Percentiles rank a stretch among this genome's conserved stretches.
Conservation (phyloP, 1,139 yeast species). For the Kodamaea fungicola region DNA sequence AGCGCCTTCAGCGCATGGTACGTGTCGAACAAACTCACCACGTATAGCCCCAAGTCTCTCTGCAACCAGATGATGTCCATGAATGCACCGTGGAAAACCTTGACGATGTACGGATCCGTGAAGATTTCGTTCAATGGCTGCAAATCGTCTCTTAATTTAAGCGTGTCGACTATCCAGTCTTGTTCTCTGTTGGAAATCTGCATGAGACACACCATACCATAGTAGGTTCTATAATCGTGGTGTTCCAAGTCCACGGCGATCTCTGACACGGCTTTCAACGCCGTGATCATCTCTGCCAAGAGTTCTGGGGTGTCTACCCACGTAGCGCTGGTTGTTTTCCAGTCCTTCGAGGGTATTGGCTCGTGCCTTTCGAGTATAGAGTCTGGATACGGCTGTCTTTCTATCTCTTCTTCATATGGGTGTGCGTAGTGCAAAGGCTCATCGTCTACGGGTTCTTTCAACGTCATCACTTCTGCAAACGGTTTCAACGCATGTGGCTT, state of each 20-base stretch:
- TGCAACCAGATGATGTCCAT: slow-evolving; percentile 98
- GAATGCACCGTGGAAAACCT: slow-evolving; percentile 93
- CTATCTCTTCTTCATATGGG: slow-evolving; percentile 81
- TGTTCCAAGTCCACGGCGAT: slow-evolving; percentile 97
- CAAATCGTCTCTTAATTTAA: slow-evolving; percentile 70
- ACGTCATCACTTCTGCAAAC: slow-evolving; percentile 46
- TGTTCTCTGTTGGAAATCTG: slow-evolving; percentile 81
- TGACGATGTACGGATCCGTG: slow-evolving; percentile 74
- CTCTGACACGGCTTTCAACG: slow-evolving; percentile 50
- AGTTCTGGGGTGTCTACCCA: slow-evolving; percentile 68
- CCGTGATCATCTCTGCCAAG: slow-evolving; percentile 52
- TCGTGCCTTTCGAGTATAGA: slow-evolving; percentile 43
- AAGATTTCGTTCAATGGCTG: slow-evolving; percentile 67
- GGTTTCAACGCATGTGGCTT: slow-evolving; percentile 72
- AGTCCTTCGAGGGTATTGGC: slow-evolving; percentile 57
- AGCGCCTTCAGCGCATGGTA: slow-evolving; percentile 81
- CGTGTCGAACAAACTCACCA: slow-evolving; percentile 90
- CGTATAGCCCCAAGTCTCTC: slow-evolving; percentile 86
- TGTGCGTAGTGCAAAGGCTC: slow-evolving; percentile 67
- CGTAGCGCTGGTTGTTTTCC: slow-evolving; percentile 61
- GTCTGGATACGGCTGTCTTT: slow-evolving; percentile 66
- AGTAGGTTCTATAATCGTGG: slow-evolving; percentile 86
- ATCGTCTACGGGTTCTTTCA: slow-evolving; percentile 25
- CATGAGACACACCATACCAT: slow-evolving; percentile 90
- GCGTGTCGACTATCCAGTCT: slow-evolving; percentile 83